Conservation (phyloP, 768 basidiomycete genomes). For the Mycena galopus region DNA sequence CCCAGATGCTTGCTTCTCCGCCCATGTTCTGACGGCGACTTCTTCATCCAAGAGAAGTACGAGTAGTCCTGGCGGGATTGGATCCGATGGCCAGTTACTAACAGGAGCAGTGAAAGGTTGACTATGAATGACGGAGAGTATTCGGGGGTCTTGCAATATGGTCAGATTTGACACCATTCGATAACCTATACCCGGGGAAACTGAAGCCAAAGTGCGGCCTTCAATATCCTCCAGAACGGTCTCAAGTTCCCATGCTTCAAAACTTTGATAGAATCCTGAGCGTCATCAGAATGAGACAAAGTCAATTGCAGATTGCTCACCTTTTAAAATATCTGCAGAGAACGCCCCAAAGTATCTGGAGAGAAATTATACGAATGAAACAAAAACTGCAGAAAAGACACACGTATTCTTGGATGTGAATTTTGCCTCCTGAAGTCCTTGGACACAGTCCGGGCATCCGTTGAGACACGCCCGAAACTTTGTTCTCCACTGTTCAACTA, state of each 20-base stretch:
- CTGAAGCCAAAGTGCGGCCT: slow-evolving; percentile 51
- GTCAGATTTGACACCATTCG: slow-evolving; percentile 74
- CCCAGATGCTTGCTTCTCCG: slow-evolving; percentile 58
- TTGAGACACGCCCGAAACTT: slow-evolving; percentile 67
- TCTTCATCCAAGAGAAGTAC: slow-evolving; percentile 67
- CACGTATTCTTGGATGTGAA: slow-evolving; percentile 76
- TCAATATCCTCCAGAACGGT: slow-evolving; percentile 65
- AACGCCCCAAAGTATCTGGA: slow-evolving; percentile 83
- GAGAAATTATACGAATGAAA: slow-evolving; percentile 32
- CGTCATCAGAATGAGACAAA: background rate
- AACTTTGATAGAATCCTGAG: slow-evolving; percentile 69
- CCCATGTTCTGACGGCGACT: slow-evolving; percentile 69
- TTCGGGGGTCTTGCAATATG: slow-evolving; percentile 63
- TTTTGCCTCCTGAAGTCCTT: slow-evolving; percentile 75
- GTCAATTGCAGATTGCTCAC: background rate
- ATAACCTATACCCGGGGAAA: slow-evolving; percentile 67
- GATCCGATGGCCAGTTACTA: slow-evolving; percentile 67
- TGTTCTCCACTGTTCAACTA: slow-evolving; percentile 74
- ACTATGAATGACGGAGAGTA: slow-evolving; percentile 57
- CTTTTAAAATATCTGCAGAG: slow-evolving; percentile 56
- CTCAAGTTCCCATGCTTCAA: slow-evolving; percentile 76
- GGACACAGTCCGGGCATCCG: slow-evolving; percentile 79
- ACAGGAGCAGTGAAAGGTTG: slow-evolving; percentile 53
- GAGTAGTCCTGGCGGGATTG: slow-evolving; percentile 72
- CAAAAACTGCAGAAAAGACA: slow-evolving; percentile 49